Evolutionary conservation across 2,329 filamentous ascomycete species (phyloP).

Genomic region (Malbranchea cinnamomea): DNA sequence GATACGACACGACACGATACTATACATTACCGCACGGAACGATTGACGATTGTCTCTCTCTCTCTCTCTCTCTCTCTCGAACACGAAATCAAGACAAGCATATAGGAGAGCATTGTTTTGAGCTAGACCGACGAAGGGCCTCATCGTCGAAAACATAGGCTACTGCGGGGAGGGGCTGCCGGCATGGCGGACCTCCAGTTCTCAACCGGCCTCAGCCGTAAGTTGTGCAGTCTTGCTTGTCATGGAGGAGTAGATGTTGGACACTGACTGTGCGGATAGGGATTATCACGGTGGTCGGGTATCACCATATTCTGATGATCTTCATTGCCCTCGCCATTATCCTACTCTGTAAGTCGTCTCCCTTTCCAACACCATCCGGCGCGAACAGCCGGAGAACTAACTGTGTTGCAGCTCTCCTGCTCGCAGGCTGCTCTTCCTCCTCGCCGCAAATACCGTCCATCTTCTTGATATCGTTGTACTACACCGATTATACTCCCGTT

Average conservation of each 20-base stretch:
- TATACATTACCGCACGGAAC: no score
- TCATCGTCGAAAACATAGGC: no score
- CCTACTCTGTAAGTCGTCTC: constrained; percentile 62
- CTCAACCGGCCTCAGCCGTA: constrained; percentile 18
- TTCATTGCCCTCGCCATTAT: constrained; percentile 89
- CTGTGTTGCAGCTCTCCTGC: constrained; percentile 53
- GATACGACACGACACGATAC: no score
- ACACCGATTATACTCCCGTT: constrained; percentile 66
- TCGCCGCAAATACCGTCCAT: constrained; percentile 90
- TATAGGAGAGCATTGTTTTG: no score
- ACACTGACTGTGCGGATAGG: constrained; percentile 21
- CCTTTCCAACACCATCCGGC: background rate
- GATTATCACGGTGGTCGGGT: constrained; percentile 47
- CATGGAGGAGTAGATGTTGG: background rate
- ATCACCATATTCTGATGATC: constrained; percentile 91
- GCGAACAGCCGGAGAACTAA: constrained; percentile 14
- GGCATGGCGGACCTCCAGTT: constrained; percentile 16
- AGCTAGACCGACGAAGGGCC: no score
- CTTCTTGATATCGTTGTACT: constrained; percentile 97
- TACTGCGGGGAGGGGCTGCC: constrained; percentile 4
- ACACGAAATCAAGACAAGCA: no score
- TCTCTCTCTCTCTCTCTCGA: background rate
- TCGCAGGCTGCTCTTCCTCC: constrained; percentile 93
- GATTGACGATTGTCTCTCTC: no score
- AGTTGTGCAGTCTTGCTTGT: no score